Conservation (phyloP, 2,329 filamentous ascomycete species). For the Arthrobotrys entomopaga region DNA sequence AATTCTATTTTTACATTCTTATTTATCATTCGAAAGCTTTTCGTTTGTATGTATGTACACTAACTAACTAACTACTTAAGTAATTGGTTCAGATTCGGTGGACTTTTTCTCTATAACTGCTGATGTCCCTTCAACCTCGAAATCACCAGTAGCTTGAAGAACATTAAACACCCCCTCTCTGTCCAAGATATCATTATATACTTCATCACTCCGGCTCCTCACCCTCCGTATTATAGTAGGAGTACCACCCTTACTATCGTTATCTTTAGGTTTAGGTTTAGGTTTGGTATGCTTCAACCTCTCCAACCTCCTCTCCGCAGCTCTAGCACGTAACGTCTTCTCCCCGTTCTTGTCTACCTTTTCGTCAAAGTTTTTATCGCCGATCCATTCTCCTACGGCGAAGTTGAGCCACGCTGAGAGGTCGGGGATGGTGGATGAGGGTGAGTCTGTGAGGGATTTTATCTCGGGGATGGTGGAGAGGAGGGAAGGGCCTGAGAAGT, state of each 20-base stretch:
- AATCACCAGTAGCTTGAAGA: not conserved
- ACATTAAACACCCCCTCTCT: not conserved
- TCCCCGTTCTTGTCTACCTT: constrained; percentile 6
- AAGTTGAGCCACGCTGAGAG: constrained; percentile 19
- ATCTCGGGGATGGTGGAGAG: not conserved
- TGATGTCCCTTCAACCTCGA: not conserved
- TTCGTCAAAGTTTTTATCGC: not conserved
- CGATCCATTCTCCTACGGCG: constrained; percentile 38
- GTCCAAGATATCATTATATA: not conserved
- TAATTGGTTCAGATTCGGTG: too few relatives aligned
- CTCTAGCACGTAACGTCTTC: constrained; percentile 21
- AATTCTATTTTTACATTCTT: not conserved
- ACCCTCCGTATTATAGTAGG: too few relatives aligned
- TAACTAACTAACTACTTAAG: too few relatives aligned
- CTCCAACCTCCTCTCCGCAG: constrained; percentile 5
- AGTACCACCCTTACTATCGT: not conserved
- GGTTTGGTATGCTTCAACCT: not conserved
- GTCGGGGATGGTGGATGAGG: not conserved
- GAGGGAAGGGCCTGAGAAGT: constrained; percentile 7
- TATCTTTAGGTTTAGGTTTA: too few relatives aligned
- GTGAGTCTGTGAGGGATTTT: constrained; percentile 13
- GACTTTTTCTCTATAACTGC: constrained; percentile 7
- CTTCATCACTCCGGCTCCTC: too few relatives aligned
- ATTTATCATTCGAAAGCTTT: constrained; percentile 2
- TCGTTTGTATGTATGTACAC: not conserved